These are phyloP conservation scores for Fusarium graminum DNA, from an alignment of 2,329 filamentous ascomycete genomes.

Conservation along the genomic window DNA sequence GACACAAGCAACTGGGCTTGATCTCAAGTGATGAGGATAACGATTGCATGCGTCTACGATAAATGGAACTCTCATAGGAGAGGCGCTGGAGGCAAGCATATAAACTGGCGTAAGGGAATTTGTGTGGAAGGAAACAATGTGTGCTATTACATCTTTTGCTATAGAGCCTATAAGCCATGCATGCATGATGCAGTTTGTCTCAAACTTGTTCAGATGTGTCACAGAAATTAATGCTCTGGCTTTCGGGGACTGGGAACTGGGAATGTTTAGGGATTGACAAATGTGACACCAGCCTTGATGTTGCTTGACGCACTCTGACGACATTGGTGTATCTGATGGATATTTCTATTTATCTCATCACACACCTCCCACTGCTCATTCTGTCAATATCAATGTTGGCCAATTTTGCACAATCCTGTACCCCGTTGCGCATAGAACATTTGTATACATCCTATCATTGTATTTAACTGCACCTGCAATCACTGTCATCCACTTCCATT, in stretches of 20 bases:
- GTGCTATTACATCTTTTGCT: conserved; percentile 43
- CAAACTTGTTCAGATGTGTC: conserved; percentile 26
- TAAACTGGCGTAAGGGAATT: conserved; percentile 46
- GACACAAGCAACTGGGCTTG: conserved; percentile 54
- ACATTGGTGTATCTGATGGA: conserved; percentile 21
- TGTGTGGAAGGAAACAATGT: conserved; percentile 42
- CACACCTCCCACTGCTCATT: conserved; percentile 7
- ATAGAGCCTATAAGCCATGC: conserved; percentile 37
- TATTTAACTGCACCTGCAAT: conserved; percentile 25
- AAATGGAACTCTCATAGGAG: conserved; percentile 14
- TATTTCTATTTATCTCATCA: conserved; percentile 22
- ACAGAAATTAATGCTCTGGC: conserved; percentile 25
- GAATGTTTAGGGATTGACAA: conserved; percentile 18
- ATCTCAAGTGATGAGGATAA: conserved; percentile 40
- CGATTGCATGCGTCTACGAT: conserved; percentile 44
- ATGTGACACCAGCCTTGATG: conserved; percentile 14
- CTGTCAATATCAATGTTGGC: background rate
- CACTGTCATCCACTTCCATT: conserved; percentile 20
- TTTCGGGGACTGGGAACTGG: conserved; percentile 34
- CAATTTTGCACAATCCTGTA: background rate
- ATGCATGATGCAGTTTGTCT: conserved; percentile 29
- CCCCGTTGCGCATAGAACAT: conserved; percentile 2
- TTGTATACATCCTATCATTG: conserved; percentile 1
- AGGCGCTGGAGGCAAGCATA: conserved; percentile 40
- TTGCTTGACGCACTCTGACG: conserved; percentile 39